Percentiles rank a stretch among this genome's conserved stretches.
Conservation (phyloP, 345 rosid genomes). For the Triadica sebifera region DNA sequence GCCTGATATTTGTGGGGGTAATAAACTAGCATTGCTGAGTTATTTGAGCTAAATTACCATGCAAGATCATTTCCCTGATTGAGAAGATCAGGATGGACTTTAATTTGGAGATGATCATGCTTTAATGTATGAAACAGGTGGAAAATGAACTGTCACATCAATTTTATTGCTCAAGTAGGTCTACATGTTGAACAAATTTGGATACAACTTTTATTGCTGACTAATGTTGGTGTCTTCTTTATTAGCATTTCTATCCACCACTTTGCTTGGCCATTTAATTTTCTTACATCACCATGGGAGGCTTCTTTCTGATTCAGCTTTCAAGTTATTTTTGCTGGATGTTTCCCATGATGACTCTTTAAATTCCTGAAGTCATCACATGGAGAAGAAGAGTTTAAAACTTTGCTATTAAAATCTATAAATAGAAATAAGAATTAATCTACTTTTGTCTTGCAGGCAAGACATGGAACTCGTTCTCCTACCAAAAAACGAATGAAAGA, state of each 20-base stretch:
- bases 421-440: neutral
- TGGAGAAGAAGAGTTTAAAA: neutral
- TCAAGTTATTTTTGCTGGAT: neutral
- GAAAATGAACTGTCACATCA: neutral
- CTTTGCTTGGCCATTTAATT: neutral
- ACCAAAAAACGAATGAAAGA: constrained; percentile 81
- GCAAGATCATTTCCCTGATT: neutral
- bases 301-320: neutral
- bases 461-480: constrained; percentile 97
- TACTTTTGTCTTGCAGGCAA: constrained; percentile 47
- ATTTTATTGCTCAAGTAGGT: neutral
- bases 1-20: neutral
- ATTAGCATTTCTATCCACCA: neutral
- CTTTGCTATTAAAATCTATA: neutral
- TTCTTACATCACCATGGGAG: neutral
- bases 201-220: neutral
- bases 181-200: neutral
- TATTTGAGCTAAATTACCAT: neutral
- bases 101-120: neutral
- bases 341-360: neutral
- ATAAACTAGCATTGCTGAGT: neutral
- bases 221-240: neutral
- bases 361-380: neutral
- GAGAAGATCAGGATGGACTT: neutral
- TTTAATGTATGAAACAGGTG: neutral